phyloP scores from a whole-genome alignment of 2,329 filamentous ascomycete species.

The Aschersonia sp. region DNA sequence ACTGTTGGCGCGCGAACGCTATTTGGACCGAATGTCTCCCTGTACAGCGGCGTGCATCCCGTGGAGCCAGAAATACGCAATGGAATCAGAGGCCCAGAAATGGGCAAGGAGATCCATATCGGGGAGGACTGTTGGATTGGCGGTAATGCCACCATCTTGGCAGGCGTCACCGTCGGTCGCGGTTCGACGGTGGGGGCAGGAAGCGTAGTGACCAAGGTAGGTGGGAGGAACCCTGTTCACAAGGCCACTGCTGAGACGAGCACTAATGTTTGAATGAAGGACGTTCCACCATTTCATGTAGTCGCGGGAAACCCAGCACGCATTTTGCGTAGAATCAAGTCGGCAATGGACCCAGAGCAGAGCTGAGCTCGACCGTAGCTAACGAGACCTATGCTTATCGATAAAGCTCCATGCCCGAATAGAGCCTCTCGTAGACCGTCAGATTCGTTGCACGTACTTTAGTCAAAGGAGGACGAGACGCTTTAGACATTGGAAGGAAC shows the following conservation, averaged over 20 bases:
- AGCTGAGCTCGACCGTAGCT: no score
- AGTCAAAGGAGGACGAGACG: no score
- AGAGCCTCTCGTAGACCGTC: background rate
- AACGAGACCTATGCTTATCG: background rate
- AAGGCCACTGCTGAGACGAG: constrained; percentile 30
- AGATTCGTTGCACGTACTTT: no score
- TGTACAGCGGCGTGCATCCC: constrained; percentile 66
- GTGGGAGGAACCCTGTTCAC: constrained; percentile 45
- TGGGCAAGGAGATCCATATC: constrained; percentile 57
- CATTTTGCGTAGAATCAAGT: constrained; percentile 2
- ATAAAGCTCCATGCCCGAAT: background rate
- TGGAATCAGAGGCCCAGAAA: constrained; percentile 61
- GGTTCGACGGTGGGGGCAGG: constrained; percentile 66
- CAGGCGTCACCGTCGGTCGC: constrained; percentile 64
- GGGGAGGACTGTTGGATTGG: constrained; percentile 74
- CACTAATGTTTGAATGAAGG: constrained; percentile 13
- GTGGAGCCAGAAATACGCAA: constrained; percentile 61
- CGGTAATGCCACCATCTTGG: constrained; percentile 54
- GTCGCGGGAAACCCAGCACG: constrained; percentile 13
- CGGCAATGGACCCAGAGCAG: background rate
- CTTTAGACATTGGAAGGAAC: no score
- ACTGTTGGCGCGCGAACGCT: constrained; percentile 64
- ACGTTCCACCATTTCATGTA: constrained; percentile 14
- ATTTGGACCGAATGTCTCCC: constrained; percentile 61
- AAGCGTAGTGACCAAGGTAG: constrained; percentile 65